Evolutionary conservation across 2,329 filamentous ascomycete species (phyloP).

Genomic region (Monascus ruber): DNA sequence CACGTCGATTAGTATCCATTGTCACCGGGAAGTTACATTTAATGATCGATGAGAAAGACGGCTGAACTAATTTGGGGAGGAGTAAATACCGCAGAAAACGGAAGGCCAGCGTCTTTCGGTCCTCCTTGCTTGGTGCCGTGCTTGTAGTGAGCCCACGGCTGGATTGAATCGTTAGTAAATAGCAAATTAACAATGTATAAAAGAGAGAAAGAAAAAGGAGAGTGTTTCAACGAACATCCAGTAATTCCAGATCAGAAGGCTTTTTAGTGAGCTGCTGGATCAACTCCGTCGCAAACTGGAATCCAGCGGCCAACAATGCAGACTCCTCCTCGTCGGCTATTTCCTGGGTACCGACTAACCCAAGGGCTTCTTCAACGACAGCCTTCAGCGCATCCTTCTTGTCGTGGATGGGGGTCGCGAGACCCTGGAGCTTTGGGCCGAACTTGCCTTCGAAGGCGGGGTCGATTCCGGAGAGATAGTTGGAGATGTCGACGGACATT

Average conservation of each 20-base stretch:
- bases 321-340: not conserved
- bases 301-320: not conserved
- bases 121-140: not conserved
- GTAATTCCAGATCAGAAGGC: slow-evolving; percentile 15
- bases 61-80: not conserved
- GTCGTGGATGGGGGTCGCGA: not conserved
- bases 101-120: not conserved
- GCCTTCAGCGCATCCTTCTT: not conserved
- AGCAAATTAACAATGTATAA: not conserved
- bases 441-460: not conserved
- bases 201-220: not conserved
- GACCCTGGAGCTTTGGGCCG: not conserved
- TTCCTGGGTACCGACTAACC: not conserved
- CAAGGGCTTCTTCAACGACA: not conserved
- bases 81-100: too few relatives aligned
- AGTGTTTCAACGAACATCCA: slow-evolving; percentile 17
- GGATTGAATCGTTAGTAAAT: not conserved
- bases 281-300: slow-evolving; percentile 15
- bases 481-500: not conserved
- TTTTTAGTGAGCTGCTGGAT: slow-evolving; percentile 17
- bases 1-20: too few relatives aligned
- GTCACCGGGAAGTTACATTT: too few relatives aligned
- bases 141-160: not conserved
- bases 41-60: slow-evolving; percentile 8
- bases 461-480: not conserved